These are phyloP conservation scores for Elongisporangium undulatum DNA, from an alignment of 352 stramenopile genomes.

Conservation along the genomic window DNA sequence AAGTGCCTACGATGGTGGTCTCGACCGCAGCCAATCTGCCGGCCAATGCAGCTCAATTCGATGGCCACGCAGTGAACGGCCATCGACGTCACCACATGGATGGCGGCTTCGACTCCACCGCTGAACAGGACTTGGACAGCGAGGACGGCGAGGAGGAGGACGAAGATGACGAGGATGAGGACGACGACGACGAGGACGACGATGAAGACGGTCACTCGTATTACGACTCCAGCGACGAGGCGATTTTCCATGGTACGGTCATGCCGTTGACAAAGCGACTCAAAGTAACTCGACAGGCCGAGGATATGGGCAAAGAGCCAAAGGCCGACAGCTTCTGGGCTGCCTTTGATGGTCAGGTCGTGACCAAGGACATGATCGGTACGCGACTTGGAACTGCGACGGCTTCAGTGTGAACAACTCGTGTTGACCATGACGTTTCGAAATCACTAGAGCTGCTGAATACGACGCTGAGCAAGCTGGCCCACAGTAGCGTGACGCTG, in stretches of 20 bases:
- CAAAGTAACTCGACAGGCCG: constrained; percentile 29
- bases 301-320: constrained; percentile 5
- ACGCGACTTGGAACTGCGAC: neutral
- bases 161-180: constrained; percentile 39
- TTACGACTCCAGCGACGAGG: constrained; percentile 60
- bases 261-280: constrained; percentile 39
- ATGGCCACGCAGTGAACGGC: constrained; percentile 34
- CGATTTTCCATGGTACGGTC: constrained; percentile 20
- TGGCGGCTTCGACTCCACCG: constrained; percentile 24
- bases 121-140: constrained; percentile 22
- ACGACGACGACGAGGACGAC: constrained; percentile 44
- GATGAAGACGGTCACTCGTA: constrained; percentile 31
- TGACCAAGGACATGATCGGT: constrained; percentile 77
- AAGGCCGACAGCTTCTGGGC: constrained; percentile 61
- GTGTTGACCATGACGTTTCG: neutral
- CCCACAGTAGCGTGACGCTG: constrained; percentile 46
- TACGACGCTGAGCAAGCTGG: constrained; percentile 57
- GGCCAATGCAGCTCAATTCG: constrained; percentile 30
- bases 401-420: neutral
- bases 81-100: constrained; percentile 44
- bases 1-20: constrained; percentile 11
- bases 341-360: constrained; percentile 52
- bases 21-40: constrained; percentile 9
- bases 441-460: constrained; percentile 56
- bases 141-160: constrained; percentile 35